A percentile compares a stretch with the other conserved stretches of the same genome.
Evolutionary conservation across 768 basidiomycete genomes (phyloP).

Genomic region (Pleurotus tuber-regium): DNA sequence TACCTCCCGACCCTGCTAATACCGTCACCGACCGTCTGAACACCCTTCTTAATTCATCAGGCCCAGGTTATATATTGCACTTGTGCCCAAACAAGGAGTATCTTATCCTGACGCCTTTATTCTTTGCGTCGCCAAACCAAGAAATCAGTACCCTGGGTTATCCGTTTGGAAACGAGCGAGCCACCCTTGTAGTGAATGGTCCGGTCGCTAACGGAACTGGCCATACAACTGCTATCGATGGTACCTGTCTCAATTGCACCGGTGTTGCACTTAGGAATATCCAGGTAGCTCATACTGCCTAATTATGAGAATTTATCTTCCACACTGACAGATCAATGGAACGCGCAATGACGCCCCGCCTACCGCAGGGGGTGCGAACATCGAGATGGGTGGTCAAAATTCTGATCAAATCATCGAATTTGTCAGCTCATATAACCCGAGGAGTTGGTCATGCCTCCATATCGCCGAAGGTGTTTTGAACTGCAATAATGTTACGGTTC

Average conservation of each 20-base stretch:
- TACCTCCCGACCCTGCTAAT: slow-evolving; percentile 47
- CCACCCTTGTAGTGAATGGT: slow-evolving; percentile 68
- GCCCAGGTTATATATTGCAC: slow-evolving; percentile 60
- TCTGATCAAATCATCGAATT: slow-evolving; percentile 72
- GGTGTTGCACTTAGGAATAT: slow-evolving; percentile 68
- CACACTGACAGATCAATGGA: slow-evolving; percentile 63
- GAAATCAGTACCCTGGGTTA: slow-evolving; percentile 83
- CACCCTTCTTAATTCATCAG: slow-evolving; percentile 59
- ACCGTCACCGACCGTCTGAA: slow-evolving; percentile 70
- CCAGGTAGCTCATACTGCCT: slow-evolving; percentile 42
- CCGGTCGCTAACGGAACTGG: slow-evolving; percentile 58
- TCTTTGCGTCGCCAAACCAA: slow-evolving; percentile 65
- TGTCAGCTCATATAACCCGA: slow-evolving; percentile 72
- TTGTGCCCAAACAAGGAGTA: slow-evolving; percentile 68
- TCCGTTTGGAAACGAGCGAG: slow-evolving; percentile 64
- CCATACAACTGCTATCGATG: slow-evolving; percentile 73
- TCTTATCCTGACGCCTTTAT: slow-evolving; percentile 60
- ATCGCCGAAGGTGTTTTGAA: slow-evolving; percentile 63
- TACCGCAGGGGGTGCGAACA: slow-evolving; percentile 66
- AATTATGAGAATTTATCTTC: background rate
- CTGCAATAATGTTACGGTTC: slow-evolving; percentile 64
- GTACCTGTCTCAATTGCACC: slow-evolving; percentile 56
- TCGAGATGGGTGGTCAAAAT: slow-evolving; percentile 82
- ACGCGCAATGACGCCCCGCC: slow-evolving; percentile 54
- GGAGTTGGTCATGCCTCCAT: slow-evolving; percentile 84